Percentiles rank a stretch among this genome's conserved stretches.
These are phyloP conservation scores for Rhizopogon parksii DNA, from an alignment of 1,284 basidiomycete genomes.

Conservation along the genomic window DNA sequence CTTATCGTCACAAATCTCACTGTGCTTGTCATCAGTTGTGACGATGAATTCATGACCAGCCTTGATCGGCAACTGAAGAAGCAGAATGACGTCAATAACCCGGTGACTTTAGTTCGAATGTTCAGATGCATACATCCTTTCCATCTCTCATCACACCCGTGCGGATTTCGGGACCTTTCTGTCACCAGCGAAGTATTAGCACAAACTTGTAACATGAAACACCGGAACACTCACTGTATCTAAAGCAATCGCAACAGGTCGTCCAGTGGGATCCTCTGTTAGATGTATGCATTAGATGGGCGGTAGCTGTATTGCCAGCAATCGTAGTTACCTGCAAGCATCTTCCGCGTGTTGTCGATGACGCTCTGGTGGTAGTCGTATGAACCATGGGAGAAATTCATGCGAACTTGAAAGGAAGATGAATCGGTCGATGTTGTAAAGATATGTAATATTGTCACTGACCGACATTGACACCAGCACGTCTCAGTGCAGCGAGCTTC, in stretches of 20 bases:
- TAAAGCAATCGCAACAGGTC: slow-evolving; percentile 95
- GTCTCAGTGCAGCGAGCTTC: slow-evolving; percentile 73
- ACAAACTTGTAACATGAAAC: slow-evolving; percentile 8
- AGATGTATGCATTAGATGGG: slow-evolving; percentile 12
- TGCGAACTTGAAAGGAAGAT: slow-evolving; percentile 62
- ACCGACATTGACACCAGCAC: slow-evolving; percentile 95
- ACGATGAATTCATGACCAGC: slow-evolving; percentile 95
- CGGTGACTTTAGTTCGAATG: slow-evolving; percentile 7
- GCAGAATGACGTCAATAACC: slow-evolving; percentile 10
- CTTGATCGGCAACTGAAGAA: slow-evolving; percentile 63
- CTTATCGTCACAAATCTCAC: slow-evolving; percentile 76
- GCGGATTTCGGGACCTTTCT: slow-evolving; percentile 99
- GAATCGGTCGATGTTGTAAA: slow-evolving; percentile 4
- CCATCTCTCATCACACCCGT: slow-evolving; percentile 90
- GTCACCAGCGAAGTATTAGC: slow-evolving; percentile 12
- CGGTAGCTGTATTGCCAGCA: background rate
- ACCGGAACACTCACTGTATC: slow-evolving; percentile 67
- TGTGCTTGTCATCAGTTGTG: slow-evolving; percentile 80
- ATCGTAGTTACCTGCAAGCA: slow-evolving; percentile 57
- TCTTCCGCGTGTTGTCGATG: slow-evolving; percentile 90
- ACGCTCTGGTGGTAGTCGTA: slow-evolving; percentile 98
- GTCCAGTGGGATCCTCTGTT: slow-evolving; percentile 60
- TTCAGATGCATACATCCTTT: slow-evolving; percentile 61
- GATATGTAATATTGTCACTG: slow-evolving; percentile 28
- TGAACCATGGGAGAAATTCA: slow-evolving; percentile 97